These are phyloP conservation scores for Byssochlamys sp. DNA, from an alignment of 2,329 filamentous ascomycete genomes.

Conservation along the genomic window DNA sequence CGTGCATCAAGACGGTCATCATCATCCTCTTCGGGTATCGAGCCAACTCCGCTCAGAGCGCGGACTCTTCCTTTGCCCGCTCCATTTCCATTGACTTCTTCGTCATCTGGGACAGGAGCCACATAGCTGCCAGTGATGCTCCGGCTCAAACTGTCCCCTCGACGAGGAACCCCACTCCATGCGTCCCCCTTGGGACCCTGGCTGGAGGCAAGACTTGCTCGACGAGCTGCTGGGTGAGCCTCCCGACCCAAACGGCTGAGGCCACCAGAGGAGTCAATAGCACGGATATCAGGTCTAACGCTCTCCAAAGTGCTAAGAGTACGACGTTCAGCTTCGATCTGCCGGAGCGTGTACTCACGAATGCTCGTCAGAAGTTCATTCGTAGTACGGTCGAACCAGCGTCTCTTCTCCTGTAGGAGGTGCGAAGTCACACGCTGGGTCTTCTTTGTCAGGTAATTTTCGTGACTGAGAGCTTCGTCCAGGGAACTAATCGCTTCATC, in stretches of 20 bases:
- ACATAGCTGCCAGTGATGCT: slow-evolving; percentile 66
- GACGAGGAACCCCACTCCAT: slow-evolving; percentile 86
- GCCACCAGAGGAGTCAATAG: slow-evolving; percentile 83
- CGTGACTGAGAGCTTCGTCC: slow-evolving; percentile 74
- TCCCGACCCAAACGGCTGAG: slow-evolving; percentile 83
- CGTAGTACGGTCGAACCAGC: slow-evolving; percentile 80
- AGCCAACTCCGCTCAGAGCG: slow-evolving; percentile 38
- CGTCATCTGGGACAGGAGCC: slow-evolving; percentile 51
- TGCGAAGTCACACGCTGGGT: slow-evolving; percentile 83
- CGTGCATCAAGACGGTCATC: slow-evolving; percentile 89
- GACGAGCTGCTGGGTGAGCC: slow-evolving; percentile 64
- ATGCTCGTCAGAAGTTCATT: slow-evolving; percentile 74
- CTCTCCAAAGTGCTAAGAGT: slow-evolving; percentile 87
- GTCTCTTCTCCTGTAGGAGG: slow-evolving; percentile 74
- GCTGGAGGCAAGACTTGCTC: slow-evolving; percentile 69
- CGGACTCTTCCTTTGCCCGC: slow-evolving; percentile 36
- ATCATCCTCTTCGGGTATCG: slow-evolving; percentile 52
- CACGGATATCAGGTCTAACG: slow-evolving; percentile 82
- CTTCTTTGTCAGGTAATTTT: slow-evolving; percentile 73
- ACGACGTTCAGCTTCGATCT: slow-evolving; percentile 90
- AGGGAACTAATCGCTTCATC: slow-evolving; percentile 90
- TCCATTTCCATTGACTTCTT: slow-evolving; percentile 41
- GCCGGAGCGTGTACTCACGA: slow-evolving; percentile 82
- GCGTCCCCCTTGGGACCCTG: slow-evolving; percentile 97
- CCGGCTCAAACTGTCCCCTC: slow-evolving; percentile 66